Base-by-base conservation (phyloP, 148 eudicot species). In the Chenopodium suecicum region DNA sequence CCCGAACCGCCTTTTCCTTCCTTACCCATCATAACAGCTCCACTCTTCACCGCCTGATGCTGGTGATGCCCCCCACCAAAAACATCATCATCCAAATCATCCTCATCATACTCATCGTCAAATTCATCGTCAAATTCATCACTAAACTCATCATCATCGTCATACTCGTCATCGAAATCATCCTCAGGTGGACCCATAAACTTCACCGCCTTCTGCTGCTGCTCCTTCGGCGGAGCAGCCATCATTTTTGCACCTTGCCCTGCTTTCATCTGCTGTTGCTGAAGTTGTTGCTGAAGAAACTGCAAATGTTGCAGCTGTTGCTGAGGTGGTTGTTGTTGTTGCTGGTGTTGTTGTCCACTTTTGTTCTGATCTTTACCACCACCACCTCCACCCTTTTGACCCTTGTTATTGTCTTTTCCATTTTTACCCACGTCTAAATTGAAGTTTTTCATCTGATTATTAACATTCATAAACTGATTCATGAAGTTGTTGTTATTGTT, bases 161-260 rank as follows among this genome's bases (percentile, higher is more conserved):
- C 89, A 78, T 34, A 85, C 23, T 85, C 84, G 52, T 86, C 86
- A 52, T 82, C 88, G 82, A 79, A 85, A 31, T 90, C 84, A 67
- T 87, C 89, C 60, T 86, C 82, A 2, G 62, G 22, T 23, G 91
- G 94, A 6, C 7, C 44, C 85, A 91, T 76, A 80, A 93, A 95
- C 86, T 87, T 93, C 16, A 89, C 95, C 27, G 85, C 48, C 70
- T 94, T 94, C 60, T 85, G 90, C 4, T 89, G 93, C 85, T 91
- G 89, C 7, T 89, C 93, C 85, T 90, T 90, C 1, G 89, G 87
- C 2, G 54, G 77, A 22, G 31, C 29, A 10, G n/a, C 1, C 47
- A 27, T 31, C 76, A 84, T 58, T 70, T 89, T 88, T 3, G 84
- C 77, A 68, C 87, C 92, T 74, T 89, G 85, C 3, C 82, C 77